phyloP scores from a whole-genome alignment of 2,329 filamentous ascomycete genomes.

The Fonsecaea pedrosoi region DNA sequence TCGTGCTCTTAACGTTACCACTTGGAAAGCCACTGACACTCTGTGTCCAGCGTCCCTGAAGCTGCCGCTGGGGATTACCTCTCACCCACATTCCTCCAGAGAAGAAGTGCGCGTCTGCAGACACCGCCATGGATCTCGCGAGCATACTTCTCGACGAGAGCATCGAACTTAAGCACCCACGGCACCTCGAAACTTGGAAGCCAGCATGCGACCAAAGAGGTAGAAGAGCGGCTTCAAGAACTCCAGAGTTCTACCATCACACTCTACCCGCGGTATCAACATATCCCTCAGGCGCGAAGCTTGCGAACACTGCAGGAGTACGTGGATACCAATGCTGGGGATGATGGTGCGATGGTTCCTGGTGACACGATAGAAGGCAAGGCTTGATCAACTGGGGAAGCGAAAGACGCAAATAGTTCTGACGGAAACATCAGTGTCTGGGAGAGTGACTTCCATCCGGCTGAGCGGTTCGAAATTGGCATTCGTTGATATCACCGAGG shows the following conservation, averaged over 20 bases:
- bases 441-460: constrained; percentile 76
- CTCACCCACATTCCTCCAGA: not conserved
- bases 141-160: constrained; percentile 17
- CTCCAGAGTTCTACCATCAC: constrained; percentile 43
- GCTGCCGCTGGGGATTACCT: not conserved
- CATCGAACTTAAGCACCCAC: not conserved
- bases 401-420: constrained; percentile 4
- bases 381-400: constrained; percentile 43
- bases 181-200: not conserved
- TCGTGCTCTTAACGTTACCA: not conserved
- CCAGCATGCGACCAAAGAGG: constrained; percentile 40
- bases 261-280: constrained; percentile 29
- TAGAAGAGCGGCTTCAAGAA: constrained; percentile 48
- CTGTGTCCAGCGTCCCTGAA: not conserved
- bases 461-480: constrained; percentile 76
- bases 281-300: constrained; percentile 36
- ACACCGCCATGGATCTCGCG: constrained; percentile 8
- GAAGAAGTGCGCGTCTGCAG: constrained; percentile 9
- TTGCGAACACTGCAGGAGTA: constrained; percentile 44
- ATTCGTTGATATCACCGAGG: constrained; percentile 81
- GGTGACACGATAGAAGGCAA: constrained; percentile 26
- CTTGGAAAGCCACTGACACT: not conserved
- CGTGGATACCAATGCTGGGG: constrained; percentile 23
- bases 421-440: constrained; percentile 53
- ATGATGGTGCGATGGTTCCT: not conserved